Evolutionary conservation across 208 protist species (phyloP).

Genomic region (Leishmania lainsoni): DNA sequence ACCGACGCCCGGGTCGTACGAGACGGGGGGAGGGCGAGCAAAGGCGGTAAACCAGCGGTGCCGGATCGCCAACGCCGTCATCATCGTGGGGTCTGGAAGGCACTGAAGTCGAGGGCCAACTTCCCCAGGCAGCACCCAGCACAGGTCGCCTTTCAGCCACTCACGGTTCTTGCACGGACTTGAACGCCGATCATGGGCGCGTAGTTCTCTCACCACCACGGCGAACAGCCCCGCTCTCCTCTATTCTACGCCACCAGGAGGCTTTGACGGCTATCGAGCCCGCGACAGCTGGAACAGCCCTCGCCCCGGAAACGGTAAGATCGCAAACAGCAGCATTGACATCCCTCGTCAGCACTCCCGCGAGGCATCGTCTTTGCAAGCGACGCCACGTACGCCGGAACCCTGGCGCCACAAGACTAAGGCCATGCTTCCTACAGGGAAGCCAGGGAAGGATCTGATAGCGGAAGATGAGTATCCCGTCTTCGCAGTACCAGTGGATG

Average conservation of each 20-base stretch:
- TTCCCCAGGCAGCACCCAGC: background rate
- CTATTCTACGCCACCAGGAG: background rate
- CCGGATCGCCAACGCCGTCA: background rate
- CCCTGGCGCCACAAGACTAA: background rate
- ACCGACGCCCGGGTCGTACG: background rate
- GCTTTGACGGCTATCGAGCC: background rate
- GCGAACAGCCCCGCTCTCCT: background rate
- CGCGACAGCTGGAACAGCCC: background rate
- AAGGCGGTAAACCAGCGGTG: background rate
- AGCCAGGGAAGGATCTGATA: constrained; percentile 3
- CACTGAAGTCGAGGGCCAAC: background rate
- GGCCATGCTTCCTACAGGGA: background rate
- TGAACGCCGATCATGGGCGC: background rate
- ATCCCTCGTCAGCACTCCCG: background rate
- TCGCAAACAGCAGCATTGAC: background rate
- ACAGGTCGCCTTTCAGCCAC: background rate
- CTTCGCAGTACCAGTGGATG: constrained; percentile 20
- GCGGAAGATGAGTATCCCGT: constrained; percentile 12
- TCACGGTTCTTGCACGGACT: background rate
- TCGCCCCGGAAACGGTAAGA: background rate
- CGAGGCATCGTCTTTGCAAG: background rate
- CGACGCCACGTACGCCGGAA: background rate
- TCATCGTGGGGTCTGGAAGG: background rate
- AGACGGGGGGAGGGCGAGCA: background rate
- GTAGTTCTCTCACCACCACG: background rate